Evolutionary conservation across 2,329 filamentous ascomycete species (phyloP).

Genomic region (Dactylellina cionopaga): DNA sequence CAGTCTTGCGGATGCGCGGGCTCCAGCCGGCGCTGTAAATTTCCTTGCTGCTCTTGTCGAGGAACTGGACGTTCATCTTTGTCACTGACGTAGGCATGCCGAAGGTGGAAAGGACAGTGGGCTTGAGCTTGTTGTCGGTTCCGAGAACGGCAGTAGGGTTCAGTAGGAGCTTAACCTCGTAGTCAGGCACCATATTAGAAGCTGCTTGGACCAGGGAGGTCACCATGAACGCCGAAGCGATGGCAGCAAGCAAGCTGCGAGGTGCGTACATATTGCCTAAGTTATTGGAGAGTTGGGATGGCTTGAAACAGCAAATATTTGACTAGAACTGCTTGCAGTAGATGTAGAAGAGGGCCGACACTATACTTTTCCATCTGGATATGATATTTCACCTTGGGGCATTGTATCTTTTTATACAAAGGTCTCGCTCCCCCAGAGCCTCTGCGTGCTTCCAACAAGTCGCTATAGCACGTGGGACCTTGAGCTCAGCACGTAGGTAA

Average conservation of each 20-base stretch:
- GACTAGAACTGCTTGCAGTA: not conserved
- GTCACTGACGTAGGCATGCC: slow-evolving; percentile 58
- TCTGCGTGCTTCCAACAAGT: not conserved
- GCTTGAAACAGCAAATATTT: not conserved
- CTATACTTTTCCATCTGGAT: not conserved
- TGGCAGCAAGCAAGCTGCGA: slow-evolving; percentile 3
- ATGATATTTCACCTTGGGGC: not conserved
- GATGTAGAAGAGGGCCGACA: not conserved
- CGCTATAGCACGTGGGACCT: not conserved
- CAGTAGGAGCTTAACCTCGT: slow-evolving; percentile 60
- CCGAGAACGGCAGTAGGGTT: slow-evolving; percentile 59
- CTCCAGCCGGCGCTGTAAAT: slow-evolving; percentile 60
- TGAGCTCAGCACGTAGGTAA: not conserved
- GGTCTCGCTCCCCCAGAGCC: not conserved
- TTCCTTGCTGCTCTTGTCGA: slow-evolving; percentile 59
- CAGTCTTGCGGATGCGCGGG: slow-evolving; percentile 60
- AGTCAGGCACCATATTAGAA: slow-evolving; percentile 58
- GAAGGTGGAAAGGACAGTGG: slow-evolving; percentile 58
- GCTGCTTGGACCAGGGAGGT: slow-evolving; percentile 7
- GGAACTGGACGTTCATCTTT: slow-evolving; percentile 61
- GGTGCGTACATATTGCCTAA: slow-evolving; percentile 1
- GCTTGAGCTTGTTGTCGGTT: slow-evolving; percentile 58
- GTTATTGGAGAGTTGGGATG: not conserved
- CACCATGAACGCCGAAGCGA: slow-evolving; percentile 17
- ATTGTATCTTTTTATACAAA: not conserved